Percentiles rank a stretch among this genome's conserved stretches.
These are phyloP conservation scores for Trametes sanguinea DNA, from an alignment of 768 basidiomycete genomes.

Conservation along the genomic window DNA sequence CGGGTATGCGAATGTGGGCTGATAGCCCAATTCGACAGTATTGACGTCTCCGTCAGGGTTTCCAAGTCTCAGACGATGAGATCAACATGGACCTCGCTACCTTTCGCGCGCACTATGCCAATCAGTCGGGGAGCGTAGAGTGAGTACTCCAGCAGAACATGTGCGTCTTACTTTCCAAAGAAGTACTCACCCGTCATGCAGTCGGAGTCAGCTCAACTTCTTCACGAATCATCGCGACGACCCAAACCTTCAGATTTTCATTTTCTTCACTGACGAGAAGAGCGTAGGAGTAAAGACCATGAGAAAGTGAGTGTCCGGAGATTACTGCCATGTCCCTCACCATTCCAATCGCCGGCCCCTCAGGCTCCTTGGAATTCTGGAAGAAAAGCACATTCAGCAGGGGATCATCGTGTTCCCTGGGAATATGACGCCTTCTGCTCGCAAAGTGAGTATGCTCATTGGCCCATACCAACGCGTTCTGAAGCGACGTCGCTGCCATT, in stretches of 20 bases:
- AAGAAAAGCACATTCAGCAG: slow-evolving; percentile 85
- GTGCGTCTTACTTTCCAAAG: neutral
- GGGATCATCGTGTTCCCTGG: slow-evolving; percentile 96
- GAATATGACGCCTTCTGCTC: slow-evolving; percentile 95
- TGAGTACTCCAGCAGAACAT: slow-evolving; percentile 44
- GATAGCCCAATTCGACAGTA: slow-evolving; percentile 5
- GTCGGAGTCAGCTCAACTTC: slow-evolving; percentile 89
- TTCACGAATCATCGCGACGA: slow-evolving; percentile 74
- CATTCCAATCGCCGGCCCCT: neutral
- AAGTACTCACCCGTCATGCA: slow-evolving; percentile 35
- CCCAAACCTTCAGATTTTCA: slow-evolving; percentile 78
- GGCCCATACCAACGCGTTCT: neutral
- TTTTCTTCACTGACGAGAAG: slow-evolving; percentile 94
- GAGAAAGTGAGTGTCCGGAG: slow-evolving; percentile 72
- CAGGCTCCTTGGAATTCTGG: slow-evolving; percentile 87
- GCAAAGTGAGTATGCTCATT: slow-evolving; percentile 59
- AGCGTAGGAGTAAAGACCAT: slow-evolving; percentile 97
- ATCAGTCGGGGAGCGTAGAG: slow-evolving; percentile 79
- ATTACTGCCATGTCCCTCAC: neutral
- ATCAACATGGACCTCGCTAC: slow-evolving; percentile 81
- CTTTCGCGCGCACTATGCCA: slow-evolving; percentile 76
- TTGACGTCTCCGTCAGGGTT: slow-evolving; percentile 64
- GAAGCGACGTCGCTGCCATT: neutral
- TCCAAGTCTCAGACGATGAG: slow-evolving; percentile 92
- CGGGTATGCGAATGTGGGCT: slow-evolving; percentile 57